Base-by-base conservation (phyloP, 495 filamentous ascomycete species). In the Letharia columbiana region DNA sequence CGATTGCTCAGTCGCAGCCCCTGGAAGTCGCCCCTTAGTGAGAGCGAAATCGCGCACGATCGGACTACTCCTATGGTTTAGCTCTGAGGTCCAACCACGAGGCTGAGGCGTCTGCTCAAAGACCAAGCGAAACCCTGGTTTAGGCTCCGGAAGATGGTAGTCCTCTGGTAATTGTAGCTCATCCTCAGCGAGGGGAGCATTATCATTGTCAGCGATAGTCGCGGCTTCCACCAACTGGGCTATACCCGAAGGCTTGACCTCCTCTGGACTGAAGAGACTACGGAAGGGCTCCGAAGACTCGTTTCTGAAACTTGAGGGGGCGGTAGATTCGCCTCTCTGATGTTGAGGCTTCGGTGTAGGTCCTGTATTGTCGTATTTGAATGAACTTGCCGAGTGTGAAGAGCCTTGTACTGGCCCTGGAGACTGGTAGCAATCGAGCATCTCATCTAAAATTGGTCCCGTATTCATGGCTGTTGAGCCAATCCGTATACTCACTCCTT, bases 401-500 rank as follows among this genome's bases (percentile, higher is more conserved):
- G 54, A 39, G 42, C 56, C n/a, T 13, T 31, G 15, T 31, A 10
- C 9, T n/a, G 6, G 15, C 18, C 1, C 20, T 11, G 56, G 17
- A 18, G 41, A 44, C 17, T 60, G 52, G 39, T 35, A 52, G 62
- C 50, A 49, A 50, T 64, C 58, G 35, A 64, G 61, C 28, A 68
- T 60, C 23, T 68, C 66, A 17, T 64, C 62, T 20, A 62, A 61
- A 28, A 15, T 60, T 3, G 52, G 33, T 60, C 35, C 52, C 17
- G 37, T 60, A 9, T 37, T 60, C 7, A 35, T 50, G 15, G 42
- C 56, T 59, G 63, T 35, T 47, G 63, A 65, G 31, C 63, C 63
- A 23, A 65, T 65, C 1, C 42, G 41, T 23, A 65, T 65, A 37
- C 63, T 65, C 31, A 65, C 49, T n/a, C 54, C 54, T 11, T 37